These are phyloP conservation scores for Fraxinus paxiana DNA, from an alignment of 305 asterid species.

Conservation along the genomic window DNA sequence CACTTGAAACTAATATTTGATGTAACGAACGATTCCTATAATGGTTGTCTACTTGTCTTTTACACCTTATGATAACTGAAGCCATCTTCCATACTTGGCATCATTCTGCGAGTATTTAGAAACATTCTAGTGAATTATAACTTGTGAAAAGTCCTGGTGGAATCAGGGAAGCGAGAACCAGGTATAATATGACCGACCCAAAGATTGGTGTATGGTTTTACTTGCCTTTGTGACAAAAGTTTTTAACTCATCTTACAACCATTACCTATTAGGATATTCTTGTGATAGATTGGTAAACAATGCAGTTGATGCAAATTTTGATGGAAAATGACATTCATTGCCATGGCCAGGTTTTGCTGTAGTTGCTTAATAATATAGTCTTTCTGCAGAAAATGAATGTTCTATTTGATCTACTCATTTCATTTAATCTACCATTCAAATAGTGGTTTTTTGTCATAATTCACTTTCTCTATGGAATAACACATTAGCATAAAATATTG, in stretches of 20 bases:
- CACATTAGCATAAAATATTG: background rate
- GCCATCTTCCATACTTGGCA: background rate
- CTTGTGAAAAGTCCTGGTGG: background rate
- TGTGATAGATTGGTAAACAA: background rate
- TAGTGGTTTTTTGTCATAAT: background rate
- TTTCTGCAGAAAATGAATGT: background rate
- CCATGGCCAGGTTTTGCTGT: background rate
- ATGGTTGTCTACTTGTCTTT: background rate
- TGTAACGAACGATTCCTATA: background rate
- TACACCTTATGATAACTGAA: slow-evolving; percentile 13
- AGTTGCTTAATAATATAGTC: background rate
- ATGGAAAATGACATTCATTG: background rate
- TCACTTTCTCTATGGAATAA: background rate
- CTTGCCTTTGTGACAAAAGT: background rate
- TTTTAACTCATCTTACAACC: background rate
- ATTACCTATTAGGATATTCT: background rate
- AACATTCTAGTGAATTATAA: background rate
- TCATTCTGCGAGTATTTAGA: background rate
- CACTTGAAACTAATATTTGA: slow-evolving; percentile 11
- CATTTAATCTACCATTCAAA: background rate
- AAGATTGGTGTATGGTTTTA: background rate
- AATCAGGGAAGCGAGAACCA: background rate
- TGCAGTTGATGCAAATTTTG: background rate
- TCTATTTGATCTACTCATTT: background rate
- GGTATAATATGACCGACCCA: slow-evolving; percentile 1